Conservation (phyloP, 306 rosid species). For the Adenanthera pavonina region DNA sequence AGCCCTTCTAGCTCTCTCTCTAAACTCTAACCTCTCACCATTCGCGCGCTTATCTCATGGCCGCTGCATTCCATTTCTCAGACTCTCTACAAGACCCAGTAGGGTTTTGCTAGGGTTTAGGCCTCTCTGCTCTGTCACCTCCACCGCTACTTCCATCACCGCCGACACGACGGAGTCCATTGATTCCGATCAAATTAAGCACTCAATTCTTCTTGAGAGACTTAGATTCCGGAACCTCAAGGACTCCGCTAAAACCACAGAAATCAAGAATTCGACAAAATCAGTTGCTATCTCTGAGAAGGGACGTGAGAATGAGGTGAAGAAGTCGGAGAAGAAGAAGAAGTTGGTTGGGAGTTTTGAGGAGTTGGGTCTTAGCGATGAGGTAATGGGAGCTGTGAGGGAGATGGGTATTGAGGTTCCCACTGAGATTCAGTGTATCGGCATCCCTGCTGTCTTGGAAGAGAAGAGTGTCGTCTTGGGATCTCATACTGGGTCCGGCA, state of each 20-base stretch:
- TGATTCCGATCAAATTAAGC: slow-evolving; percentile 55
- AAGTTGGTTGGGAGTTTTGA: slow-evolving; percentile 62
- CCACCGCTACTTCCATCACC: slow-evolving; percentile 23
- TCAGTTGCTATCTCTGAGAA: slow-evolving; percentile 22
- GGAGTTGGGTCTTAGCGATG: slow-evolving; percentile 74
- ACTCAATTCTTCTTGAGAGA: slow-evolving; percentile 73
- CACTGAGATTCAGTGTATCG: slow-evolving; percentile 92
- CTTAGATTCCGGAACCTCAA: slow-evolving; percentile 75
- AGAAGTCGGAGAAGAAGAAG: slow-evolving; percentile 44
- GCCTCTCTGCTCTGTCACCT: slow-evolving; percentile 61
- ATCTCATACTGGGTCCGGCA: slow-evolving; percentile 97
- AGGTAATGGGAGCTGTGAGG: slow-evolving; percentile 73
- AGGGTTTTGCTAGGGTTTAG: slow-evolving; percentile 59
- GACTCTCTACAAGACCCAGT: slow-evolving; percentile 45
- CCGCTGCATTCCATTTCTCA: slow-evolving; percentile 52
- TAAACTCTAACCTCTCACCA: slow-evolving; percentile 29
- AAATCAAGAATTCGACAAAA: slow-evolving; percentile 16
- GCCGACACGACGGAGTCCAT: slow-evolving; percentile 3
- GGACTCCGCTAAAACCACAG: slow-evolving; percentile 42
- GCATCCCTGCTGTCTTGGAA: slow-evolving; percentile 81
- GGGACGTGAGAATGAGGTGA: slow-evolving; percentile 41
- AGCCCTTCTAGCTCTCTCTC: slow-evolving; percentile 57
- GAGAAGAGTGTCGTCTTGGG: slow-evolving; percentile 89
- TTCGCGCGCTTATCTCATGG: slow-evolving; percentile 52
- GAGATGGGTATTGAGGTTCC: slow-evolving; percentile 87